Evolutionary conservation across 305 asterid genomes (phyloP).

Genomic region (Fraxinus paxiana): DNA sequence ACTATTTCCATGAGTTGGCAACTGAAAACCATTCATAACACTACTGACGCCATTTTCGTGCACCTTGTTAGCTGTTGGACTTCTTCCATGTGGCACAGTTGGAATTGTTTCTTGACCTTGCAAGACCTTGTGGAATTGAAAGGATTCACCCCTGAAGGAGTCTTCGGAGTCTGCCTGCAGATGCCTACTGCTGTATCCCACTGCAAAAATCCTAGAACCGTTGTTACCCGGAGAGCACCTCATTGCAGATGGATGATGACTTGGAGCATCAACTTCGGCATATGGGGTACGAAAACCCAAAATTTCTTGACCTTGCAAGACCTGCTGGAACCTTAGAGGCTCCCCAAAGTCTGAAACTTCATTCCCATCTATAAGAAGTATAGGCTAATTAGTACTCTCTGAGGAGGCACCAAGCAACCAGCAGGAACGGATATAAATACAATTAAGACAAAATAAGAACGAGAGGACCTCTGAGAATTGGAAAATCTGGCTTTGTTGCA

Average conservation of each 20-base stretch:
- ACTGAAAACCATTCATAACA: conserved; percentile 34
- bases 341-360: conserved; percentile 70
- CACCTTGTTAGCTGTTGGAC: conserved; percentile 32
- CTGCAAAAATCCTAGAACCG: conserved; percentile 29
- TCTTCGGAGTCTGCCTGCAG: conserved; percentile 34
- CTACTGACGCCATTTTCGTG: conserved; percentile 30
- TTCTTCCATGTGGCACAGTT: conserved; percentile 40
- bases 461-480: conserved; percentile 50
- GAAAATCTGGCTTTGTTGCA: conserved; percentile 46
- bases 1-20: conserved; percentile 41
- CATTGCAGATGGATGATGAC: conserved; percentile 42
- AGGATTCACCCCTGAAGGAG: conserved; percentile 50
- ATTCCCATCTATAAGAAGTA: conserved; percentile 46
- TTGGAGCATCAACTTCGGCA: conserved; percentile 44
- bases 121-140: conserved; percentile 85
- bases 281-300: conserved; percentile 44
- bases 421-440: background rate
- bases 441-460: background rate
- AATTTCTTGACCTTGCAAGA: conserved; percentile 99
- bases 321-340: conserved; percentile 82
- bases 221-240: conserved; percentile 41
- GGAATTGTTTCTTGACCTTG: conserved; percentile 89
- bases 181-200: conserved; percentile 32
- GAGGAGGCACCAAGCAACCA: background rate
- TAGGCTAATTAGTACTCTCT: background rate